These are phyloP conservation scores for Ogataea populi-albae DNA, from an alignment of 805 yeast species.

Conservation along the genomic window DNA sequence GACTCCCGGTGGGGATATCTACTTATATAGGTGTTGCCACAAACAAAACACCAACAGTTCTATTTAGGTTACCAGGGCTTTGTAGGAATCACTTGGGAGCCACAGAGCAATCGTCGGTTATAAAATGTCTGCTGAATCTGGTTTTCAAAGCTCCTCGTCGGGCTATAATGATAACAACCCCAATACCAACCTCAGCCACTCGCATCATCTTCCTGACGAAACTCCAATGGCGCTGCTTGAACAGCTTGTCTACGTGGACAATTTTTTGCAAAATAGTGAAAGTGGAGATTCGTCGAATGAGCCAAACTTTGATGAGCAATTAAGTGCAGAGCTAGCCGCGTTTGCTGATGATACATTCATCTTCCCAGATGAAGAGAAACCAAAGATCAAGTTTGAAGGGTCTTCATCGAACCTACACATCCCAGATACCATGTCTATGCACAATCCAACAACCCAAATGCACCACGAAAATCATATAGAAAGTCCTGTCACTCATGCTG, in stretches of 20 bases:
- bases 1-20: too few relatives aligned
- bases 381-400: slow-evolving; percentile 30
- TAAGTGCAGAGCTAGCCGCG: slow-evolving; percentile 68
- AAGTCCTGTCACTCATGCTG: slow-evolving; percentile 6
- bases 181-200: slow-evolving; percentile 1
- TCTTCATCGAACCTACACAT: slow-evolving; percentile 8
- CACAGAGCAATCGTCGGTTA: too few relatives aligned
- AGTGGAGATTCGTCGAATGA: slow-evolving; percentile 34
- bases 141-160: background rate
- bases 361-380: slow-evolving; percentile 80
- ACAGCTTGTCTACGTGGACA: slow-evolving; percentile 77
- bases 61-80: too few relatives aligned
- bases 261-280: slow-evolving; percentile 55
- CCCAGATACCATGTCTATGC: slow-evolving; percentile 2
- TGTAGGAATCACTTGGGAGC: too few relatives aligned
- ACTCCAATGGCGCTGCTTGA: slow-evolving; percentile 53
- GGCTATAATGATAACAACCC: background rate
- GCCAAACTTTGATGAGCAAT: slow-evolving; percentile 48
- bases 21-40: too few relatives aligned
- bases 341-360: slow-evolving; percentile 80
- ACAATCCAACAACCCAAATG: slow-evolving; percentile 7
- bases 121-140: too few relatives aligned
- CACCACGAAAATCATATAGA: slow-evolving; percentile 5
- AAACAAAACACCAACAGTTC: too few relatives aligned
- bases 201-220: slow-evolving; percentile 23